Evolutionary conservation across 768 basidiomycete species (phyloP).

Genomic region (Leccinellum luteum): DNA sequence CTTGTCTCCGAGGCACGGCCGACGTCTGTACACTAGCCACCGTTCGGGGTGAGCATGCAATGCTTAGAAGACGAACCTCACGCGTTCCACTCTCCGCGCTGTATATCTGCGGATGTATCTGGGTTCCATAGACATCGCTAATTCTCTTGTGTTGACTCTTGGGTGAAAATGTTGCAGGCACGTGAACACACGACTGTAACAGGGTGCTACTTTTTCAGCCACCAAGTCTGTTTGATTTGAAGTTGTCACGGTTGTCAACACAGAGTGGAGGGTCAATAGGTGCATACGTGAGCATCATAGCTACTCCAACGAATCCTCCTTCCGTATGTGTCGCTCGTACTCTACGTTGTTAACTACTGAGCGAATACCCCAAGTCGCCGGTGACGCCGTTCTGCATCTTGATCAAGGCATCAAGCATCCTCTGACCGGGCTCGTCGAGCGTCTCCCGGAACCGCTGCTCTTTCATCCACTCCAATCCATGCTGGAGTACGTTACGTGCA

Average conservation of each 20-base stretch:
- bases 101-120: background rate
- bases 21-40: too few species aligned
- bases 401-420: conserved; percentile 60
- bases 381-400: conserved; percentile 45
- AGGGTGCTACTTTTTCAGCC: conserved; percentile 7
- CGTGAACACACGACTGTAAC: background rate
- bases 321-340: background rate
- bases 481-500: conserved; percentile 74
- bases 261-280: too few species aligned
- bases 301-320: background rate
- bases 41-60: too few species aligned
- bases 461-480: conserved; percentile 71
- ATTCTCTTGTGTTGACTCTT: background rate
- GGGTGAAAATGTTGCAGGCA: background rate
- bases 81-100: background rate
- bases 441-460: conserved; percentile 44
- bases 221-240: background rate
- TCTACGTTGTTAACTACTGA: conserved; percentile 29
- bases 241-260: background rate
- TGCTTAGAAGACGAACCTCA: background rate
- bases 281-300: background rate
- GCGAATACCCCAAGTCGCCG: conserved; percentile 52
- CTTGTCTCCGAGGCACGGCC: too few species aligned
- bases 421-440: conserved; percentile 44
- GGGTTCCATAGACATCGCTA: background rate